phyloP scores from a whole-genome alignment of 1,284 basidiomycete genomes.

The Entoloma clypeatum region DNA sequence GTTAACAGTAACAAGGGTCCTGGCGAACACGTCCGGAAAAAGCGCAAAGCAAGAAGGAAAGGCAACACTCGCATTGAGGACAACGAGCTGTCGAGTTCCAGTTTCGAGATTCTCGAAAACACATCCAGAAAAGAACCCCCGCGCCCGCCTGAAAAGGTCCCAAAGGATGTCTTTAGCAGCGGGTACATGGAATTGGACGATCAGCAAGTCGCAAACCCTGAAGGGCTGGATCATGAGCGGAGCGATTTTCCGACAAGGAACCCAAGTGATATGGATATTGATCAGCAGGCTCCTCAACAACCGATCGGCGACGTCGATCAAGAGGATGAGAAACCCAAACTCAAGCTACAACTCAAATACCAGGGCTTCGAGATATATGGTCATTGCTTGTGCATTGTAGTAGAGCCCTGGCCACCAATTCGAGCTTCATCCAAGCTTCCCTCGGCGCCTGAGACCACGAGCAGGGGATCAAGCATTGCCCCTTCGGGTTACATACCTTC shows the following conservation, averaged over 20 bases:
- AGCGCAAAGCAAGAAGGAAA: constrained; percentile 43
- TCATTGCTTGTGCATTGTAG: constrained; percentile 70
- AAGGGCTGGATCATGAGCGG: constrained; percentile 1
- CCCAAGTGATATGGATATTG: constrained; percentile 2
- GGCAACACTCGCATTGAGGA: constrained; percentile 27
- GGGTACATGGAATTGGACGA: constrained; percentile 7
- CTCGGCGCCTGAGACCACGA: constrained; percentile 27
- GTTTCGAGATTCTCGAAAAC: constrained; percentile 18
- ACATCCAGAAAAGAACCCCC: constrained; percentile 6
- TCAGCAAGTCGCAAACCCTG: neutral
- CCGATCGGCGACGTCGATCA: constrained; percentile 19
- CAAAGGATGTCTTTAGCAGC: constrained; percentile 1
- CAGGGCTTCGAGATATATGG: constrained; percentile 64
- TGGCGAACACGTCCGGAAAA: constrained; percentile 35
- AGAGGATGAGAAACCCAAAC: constrained; percentile 59
- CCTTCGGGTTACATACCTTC: constrained; percentile 18
- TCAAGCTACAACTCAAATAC: constrained; percentile 58
- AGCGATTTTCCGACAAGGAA: constrained; percentile 11
- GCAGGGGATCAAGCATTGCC: constrained; percentile 32
- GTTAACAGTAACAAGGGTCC: constrained; percentile 9
- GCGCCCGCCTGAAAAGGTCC: constrained; percentile 7
- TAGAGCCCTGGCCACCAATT: constrained; percentile 69
- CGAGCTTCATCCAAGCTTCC: constrained; percentile 35
- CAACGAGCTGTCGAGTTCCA: constrained; percentile 19
- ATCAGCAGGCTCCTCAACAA: constrained; percentile 1